phyloP scores from a whole-genome alignment of 148 eudicot genomes.

The Hydrangea macrophylla region DNA sequence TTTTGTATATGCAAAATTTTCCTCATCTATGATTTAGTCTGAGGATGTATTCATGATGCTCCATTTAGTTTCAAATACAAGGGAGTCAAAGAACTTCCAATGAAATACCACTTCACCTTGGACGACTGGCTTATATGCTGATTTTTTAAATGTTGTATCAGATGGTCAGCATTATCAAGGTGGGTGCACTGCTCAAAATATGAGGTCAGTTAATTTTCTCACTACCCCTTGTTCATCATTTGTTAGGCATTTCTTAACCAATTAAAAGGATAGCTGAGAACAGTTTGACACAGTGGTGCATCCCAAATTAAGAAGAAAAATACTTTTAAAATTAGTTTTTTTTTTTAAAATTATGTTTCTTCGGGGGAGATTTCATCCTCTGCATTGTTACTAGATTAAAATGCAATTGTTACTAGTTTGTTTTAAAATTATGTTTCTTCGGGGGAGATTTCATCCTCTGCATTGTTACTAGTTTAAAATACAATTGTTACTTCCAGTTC shows the following conservation, averaged over 20 bases:
- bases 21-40: neutral
- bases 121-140: constrained; percentile 1
- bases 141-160: constrained; percentile 9
- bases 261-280: neutral
- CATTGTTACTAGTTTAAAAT: too few relatives aligned
- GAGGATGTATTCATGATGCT: too few relatives aligned
- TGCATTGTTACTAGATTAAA: neutral
- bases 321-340: neutral
- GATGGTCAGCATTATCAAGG: constrained; percentile 65
- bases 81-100: neutral
- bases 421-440: too few relatives aligned
- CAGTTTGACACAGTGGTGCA: neutral
- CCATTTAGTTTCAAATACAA: neutral
- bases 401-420: too few relatives aligned
- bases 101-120: neutral
- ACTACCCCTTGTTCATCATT: neutral
- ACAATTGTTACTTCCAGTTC: too few relatives aligned
- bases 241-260: neutral
- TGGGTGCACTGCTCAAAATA: constrained; percentile 72
- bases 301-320: neutral
- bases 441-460: too few relatives aligned
- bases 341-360: neutral
- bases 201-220: constrained; percentile 42
- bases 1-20: neutral
- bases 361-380: neutral